Base-by-base conservation (phyloP, 192 early-diverging fungal genomes). In the Coemansia sp. region DNA sequence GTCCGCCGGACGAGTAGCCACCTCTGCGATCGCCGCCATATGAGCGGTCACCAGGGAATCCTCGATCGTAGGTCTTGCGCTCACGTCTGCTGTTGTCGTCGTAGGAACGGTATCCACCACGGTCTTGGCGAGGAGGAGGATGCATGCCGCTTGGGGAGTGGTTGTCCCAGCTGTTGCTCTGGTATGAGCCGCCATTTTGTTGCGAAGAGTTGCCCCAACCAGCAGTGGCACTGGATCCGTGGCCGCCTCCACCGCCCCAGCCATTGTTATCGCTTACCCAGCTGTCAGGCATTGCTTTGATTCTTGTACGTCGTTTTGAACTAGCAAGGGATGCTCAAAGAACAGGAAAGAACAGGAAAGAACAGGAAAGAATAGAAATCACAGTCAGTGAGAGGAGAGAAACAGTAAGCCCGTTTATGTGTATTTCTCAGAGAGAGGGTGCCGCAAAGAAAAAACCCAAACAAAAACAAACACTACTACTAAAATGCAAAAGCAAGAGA, bases 71-170 rank as follows among this genome's bases (percentile, higher is more conserved):
- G 72, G 83, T 83, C 71, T 85, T 87, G 76, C 83, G 84, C 37
- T 84, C 86, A 29, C 86, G 78, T 27, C 86, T 76, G 69, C 86
- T 86, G 74, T 79, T 70, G 36, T 87, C 85, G 37, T 85, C 85
- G 40, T 87, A 87, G 14, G 85, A 82, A 47, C 84, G 79, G 55
- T 86, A 85, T 65, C 74, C 80, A 57, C 87, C 85, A 62, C 75
- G 75, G 17, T 72, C 75, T 23, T 60, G 65, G 55, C 75, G 75
- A n/a, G n/a, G n/a, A n/a, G n/a, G n/a, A n/a, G n/a, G n/a, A 17
- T 69, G 57, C 28, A 68, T 55, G 62, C 59, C 59, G 40, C 54
- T 62, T 14, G 64, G 42, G n/a, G 64, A 41, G 15, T 62, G 61
- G 50, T 55, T 65, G 61, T 68, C 59, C 59, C 64, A 59, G 57